Conservation (phyloP, 2,329 filamentous ascomycete genomes). For the Talaromyces atroroseus region DNA sequence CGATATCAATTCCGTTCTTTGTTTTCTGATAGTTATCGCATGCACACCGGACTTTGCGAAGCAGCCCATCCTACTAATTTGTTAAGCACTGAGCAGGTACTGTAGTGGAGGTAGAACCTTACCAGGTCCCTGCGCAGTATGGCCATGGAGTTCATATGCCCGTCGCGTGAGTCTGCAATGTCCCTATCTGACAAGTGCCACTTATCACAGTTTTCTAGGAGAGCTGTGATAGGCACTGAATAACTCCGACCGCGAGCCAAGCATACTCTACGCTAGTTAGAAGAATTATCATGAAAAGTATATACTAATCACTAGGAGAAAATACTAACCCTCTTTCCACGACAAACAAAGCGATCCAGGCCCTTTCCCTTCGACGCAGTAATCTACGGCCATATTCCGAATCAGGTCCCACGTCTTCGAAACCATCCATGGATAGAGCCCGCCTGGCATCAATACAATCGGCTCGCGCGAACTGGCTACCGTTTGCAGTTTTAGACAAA, state of each 20-base stretch:
- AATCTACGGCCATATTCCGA: constrained; percentile 59
- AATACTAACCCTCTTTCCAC: constrained; percentile 57
- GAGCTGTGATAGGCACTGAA: constrained; percentile 60
- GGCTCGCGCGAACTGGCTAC: constrained; percentile 52
- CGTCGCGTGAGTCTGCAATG: constrained; percentile 62
- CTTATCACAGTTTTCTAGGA: constrained; percentile 62
- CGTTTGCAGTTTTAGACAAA: constrained; percentile 47
- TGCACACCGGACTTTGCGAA: constrained; percentile 28
- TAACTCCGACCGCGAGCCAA: constrained; percentile 64
- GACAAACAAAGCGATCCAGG: constrained; percentile 67
- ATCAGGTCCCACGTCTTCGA: constrained; percentile 55
- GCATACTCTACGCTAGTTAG: constrained; percentile 48
- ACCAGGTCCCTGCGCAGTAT: constrained; percentile 63
- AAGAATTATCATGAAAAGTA: constrained; percentile 10
- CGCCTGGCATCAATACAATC: constrained; percentile 64
- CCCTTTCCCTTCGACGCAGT: constrained; percentile 60
- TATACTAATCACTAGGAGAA: not conserved
- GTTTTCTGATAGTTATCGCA: constrained; percentile 32
- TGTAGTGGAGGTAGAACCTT: constrained; percentile 23
- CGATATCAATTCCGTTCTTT: constrained; percentile 28
- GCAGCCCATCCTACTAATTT: constrained; percentile 27
- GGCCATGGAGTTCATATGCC: constrained; percentile 66
- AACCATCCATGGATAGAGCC: constrained; percentile 63
- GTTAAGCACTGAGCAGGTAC: not conserved
- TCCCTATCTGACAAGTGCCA: constrained; percentile 57